phyloP scores from a whole-genome alignment of 805 yeast species.

The Teunomyces panamensis region DNA sequence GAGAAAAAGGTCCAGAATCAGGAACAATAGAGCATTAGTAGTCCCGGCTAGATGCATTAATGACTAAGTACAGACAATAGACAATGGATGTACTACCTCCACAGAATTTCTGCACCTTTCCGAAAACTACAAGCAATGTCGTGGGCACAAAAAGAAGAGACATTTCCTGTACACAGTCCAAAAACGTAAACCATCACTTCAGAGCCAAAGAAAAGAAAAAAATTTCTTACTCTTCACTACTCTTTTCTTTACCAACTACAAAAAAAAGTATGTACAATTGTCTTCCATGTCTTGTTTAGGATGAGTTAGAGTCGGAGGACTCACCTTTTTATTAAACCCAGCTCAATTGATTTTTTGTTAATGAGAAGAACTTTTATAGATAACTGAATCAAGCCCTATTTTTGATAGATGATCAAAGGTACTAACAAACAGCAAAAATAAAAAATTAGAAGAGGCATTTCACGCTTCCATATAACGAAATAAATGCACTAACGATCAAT shows the following conservation, averaged over 20 bases:
- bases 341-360: constrained; percentile 44
- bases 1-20: too few species aligned
- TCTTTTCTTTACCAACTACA: background rate
- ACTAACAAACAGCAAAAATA: background rate
- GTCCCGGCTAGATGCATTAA: too few species aligned
- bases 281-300: constrained; percentile 13
- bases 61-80: too few species aligned
- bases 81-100: too few species aligned
- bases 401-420: background rate
- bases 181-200: background rate
- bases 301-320: constrained; percentile 42
- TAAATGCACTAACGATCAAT: too few species aligned
- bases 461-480: too few species aligned
- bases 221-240: background rate
- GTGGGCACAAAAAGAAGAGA: too few species aligned
- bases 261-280: constrained; percentile 8
- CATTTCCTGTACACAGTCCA: background rate
- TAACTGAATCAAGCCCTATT: constrained; percentile 16
- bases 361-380: constrained; percentile 32
- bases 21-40: too few species aligned
- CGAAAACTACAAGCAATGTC: too few species aligned
- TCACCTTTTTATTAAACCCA: constrained; percentile 35
- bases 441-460: background rate
- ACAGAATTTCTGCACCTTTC: too few species aligned
- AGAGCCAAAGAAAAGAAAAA: background rate